phyloP scores from a whole-genome alignment of 2,329 filamentous ascomycete genomes.

The Colletotrichum sp. region DNA sequence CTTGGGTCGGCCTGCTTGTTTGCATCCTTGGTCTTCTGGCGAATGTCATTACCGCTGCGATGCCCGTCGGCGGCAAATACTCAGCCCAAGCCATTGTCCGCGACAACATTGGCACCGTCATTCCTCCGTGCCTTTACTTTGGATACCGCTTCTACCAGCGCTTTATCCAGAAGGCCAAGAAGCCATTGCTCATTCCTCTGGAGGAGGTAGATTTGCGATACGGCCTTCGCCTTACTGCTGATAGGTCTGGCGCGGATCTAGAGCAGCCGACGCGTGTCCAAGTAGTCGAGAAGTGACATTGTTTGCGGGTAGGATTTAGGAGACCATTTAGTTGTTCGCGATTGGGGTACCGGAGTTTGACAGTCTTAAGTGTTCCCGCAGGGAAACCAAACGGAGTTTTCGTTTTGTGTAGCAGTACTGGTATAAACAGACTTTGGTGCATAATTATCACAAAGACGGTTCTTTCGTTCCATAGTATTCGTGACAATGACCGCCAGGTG shows the following conservation, averaged over 20 bases:
- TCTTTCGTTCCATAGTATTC: neutral
- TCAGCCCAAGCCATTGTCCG: slow-evolving; percentile 24
- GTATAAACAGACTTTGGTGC: neutral
- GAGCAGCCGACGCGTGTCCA: neutral
- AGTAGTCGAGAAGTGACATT: neutral
- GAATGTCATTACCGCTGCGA: slow-evolving; percentile 31
- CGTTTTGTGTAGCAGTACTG: neutral
- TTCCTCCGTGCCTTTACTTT: slow-evolving; percentile 27
- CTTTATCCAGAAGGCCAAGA: neutral
- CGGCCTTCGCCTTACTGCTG: slow-evolving; percentile 14
- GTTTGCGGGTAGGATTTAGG: neutral
- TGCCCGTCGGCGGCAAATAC: slow-evolving; percentile 23
- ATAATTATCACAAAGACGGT: neutral
- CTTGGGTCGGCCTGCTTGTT: slow-evolving; percentile 27
- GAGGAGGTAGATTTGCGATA: slow-evolving; percentile 28
- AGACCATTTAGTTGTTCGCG: neutral
- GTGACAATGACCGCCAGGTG: slow-evolving; percentile 2
- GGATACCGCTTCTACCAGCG: slow-evolving; percentile 27
- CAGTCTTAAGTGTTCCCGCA: neutral
- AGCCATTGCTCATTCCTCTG: slow-evolving; percentile 26
- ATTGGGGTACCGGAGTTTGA: neutral
- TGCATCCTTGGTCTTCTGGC: slow-evolving; percentile 33
- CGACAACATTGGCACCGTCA: slow-evolving; percentile 32
- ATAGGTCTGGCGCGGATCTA: neutral
- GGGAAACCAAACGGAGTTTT: neutral